Percentiles rank a stretch among this genome's conserved stretches.
phyloP scores from a whole-genome alignment of 495 filamentous ascomycete species.

The Penicillium lividum region DNA sequence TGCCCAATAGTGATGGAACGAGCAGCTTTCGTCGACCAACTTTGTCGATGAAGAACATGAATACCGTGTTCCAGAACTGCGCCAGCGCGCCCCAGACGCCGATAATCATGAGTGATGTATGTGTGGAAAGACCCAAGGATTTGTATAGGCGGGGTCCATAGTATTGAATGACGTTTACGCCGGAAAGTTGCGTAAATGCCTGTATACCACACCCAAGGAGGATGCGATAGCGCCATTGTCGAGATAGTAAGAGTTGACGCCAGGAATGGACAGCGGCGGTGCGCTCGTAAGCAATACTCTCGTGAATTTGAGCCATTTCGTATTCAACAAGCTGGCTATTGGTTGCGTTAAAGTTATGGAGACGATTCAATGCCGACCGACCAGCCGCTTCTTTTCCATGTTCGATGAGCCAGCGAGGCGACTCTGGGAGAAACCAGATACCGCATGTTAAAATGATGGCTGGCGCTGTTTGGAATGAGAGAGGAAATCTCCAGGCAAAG shows the following conservation, averaged over 20 bases:
- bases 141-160: slow-evolving; percentile 53
- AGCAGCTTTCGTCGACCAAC: slow-evolving; percentile 55
- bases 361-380: slow-evolving; percentile 39
- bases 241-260: slow-evolving; percentile 44
- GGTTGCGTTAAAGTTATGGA: slow-evolving; percentile 43
- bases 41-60: slow-evolving; percentile 54
- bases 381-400: slow-evolving; percentile 48
- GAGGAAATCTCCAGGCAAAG: slow-evolving; percentile 57
- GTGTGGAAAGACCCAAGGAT: slow-evolving; percentile 45
- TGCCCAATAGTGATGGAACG: slow-evolving; percentile 50
- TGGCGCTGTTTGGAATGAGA: slow-evolving; percentile 55
- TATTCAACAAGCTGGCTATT: slow-evolving; percentile 46
- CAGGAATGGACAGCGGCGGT: slow-evolving; percentile 38
- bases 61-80: slow-evolving; percentile 48
- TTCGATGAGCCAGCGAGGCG: slow-evolving; percentile 58
- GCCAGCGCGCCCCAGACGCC: slow-evolving; percentile 54
- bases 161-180: slow-evolving; percentile 55
- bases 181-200: slow-evolving; percentile 54
- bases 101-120: slow-evolving; percentile 52
- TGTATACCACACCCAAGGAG: slow-evolving; percentile 55
- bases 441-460: slow-evolving; percentile 49
- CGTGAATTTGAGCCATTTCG: slow-evolving; percentile 49
- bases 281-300: slow-evolving; percentile 43
- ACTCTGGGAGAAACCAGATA: slow-evolving; percentile 55
- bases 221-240: slow-evolving; percentile 46